phyloP scores from a whole-genome alignment of 31 red algal species.

The Porphyra umbilicalis region DNA sequence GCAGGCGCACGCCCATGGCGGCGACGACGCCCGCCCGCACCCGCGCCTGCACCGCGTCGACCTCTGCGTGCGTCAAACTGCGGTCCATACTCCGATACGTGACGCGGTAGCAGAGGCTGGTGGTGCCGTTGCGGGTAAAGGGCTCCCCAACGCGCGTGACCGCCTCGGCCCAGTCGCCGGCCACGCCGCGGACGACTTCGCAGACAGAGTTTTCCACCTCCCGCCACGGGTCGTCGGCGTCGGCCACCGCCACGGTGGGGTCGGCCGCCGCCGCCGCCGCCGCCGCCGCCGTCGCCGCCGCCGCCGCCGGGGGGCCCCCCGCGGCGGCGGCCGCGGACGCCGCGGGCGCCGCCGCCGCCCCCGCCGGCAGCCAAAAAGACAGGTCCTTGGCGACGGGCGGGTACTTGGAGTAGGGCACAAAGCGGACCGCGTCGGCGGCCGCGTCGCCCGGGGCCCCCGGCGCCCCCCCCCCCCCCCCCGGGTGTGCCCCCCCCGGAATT shows the following conservation, averaged over 20 bases:
- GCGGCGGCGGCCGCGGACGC: neutral
- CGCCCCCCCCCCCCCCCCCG: neutral
- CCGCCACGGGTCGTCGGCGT: conserved; percentile 44
- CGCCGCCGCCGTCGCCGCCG: neutral
- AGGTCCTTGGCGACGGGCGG: conserved; percentile 78
- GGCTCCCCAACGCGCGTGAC: conserved; percentile 46
- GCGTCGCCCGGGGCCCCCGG: neutral
- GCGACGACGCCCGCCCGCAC: conserved; percentile 28
- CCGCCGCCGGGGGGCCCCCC: neutral
- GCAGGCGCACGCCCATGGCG: conserved; percentile 25
- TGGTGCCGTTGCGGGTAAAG: conserved; percentile 35
- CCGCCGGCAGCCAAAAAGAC: conserved; percentile 69
- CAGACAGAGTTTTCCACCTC: conserved; percentile 62
- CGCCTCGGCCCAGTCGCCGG: conserved; percentile 80
- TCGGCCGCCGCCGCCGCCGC: neutral
- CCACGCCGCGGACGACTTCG: conserved; percentile 64
- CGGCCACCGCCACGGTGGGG: neutral
- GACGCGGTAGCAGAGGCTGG: conserved; percentile 73
- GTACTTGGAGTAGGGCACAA: conserved; percentile 71
- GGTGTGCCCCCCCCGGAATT: conserved; percentile 45
- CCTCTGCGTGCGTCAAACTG: conserved; percentile 75
- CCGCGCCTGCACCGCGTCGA: conserved; percentile 57
- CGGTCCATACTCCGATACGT: conserved; percentile 81
- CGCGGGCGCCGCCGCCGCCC: neutral
- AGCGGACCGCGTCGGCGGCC: conserved; percentile 17